Base-by-base conservation (phyloP, 352 stramenopile genomes). In the Pythium inflatum region DNA sequence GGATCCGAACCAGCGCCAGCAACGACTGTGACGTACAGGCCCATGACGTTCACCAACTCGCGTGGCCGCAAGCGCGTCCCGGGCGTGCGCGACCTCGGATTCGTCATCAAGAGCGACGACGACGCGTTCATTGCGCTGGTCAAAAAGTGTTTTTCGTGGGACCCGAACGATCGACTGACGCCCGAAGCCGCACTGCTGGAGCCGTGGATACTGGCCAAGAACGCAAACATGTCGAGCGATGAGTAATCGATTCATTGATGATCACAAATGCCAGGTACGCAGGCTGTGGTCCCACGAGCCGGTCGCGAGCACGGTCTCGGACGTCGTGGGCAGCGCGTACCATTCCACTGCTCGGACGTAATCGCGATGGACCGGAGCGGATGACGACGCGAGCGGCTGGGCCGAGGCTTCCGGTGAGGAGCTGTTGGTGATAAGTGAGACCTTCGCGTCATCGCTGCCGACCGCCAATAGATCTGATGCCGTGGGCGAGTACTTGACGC, bases 271-370 rank as follows among this genome's bases (percentile, higher is more conserved):
- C 83, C 83, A 92, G 28, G 68, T 66, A 27, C 77, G 78, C 59
- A 93, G 62, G 24, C 33, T 85, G 70, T 88, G 81, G 58, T 94
- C 87, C 82, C 84, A 94, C 0, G 80, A 85, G 11, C 83, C 86
- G 0, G 79, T 88, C 14, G 70, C 73, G 5, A 92, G 71, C 33
- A 79, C 30, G 2, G 75, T 72, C 43, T 8, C 11, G 70, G 43
- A 18, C 33, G 8, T 1, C 48, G 7, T 30, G 20, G 74, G 49
- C 20, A 65, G 9, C 24, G 67, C 34, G 46, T 81, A 69, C 87
- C 87, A 95, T 27, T 79, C 84, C 9, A 95, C 53, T 1, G 80
- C 84, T 25, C 85, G 87, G 11, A 95, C 81, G 45, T 95, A 95
- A 70, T 95, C 87, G 18, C 27, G 34, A 49, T 95, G 87, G 11